A percentile compares a stretch with the other conserved stretches of the same genome.
Evolutionary conservation across 2,329 filamentous ascomycete species (phyloP).

Genomic region (Pestalotiopsis sp.): DNA sequence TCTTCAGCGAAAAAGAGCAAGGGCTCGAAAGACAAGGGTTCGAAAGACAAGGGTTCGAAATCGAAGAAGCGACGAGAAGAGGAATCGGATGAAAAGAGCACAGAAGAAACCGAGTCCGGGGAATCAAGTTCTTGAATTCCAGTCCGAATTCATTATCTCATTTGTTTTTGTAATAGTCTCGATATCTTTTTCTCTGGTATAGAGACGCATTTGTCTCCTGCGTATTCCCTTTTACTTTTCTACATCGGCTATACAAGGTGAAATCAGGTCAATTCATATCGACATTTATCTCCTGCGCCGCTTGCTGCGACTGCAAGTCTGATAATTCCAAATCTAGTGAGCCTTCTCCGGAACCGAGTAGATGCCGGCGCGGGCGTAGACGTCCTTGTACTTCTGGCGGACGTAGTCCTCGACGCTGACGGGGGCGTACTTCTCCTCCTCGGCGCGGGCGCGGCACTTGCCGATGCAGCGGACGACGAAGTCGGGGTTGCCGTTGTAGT

Average conservation of each 20-base stretch:
- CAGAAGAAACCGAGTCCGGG: not conserved
- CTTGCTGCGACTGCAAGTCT: no score
- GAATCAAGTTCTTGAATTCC: no score
- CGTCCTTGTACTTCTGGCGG: constrained; percentile 13
- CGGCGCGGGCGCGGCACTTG: constrained; percentile 10
- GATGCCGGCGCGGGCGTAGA: constrained; percentile 2
- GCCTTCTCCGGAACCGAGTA: no score
- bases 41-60: not conserved
- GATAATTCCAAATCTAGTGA: no score
- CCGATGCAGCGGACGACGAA: constrained; percentile 18
- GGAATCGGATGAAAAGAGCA: not conserved
- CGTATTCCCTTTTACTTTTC: no score
- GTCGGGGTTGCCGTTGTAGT: constrained; percentile 18
- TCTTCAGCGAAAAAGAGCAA: not conserved
- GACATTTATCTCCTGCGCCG: no score
- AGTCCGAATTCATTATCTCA: no score
- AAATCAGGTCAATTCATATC: no score
- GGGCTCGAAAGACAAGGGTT: not conserved
- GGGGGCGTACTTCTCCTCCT: constrained; percentile 17
- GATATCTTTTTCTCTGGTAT: no score
- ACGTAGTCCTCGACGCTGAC: constrained; percentile 17
- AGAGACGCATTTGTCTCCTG: no score
- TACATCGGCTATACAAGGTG: no score
- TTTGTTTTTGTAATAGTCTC: no score
- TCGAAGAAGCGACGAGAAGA: not conserved